phyloP scores from a whole-genome alignment of 164 flowering plant genomes.

The Stephania cephalantha region DNA sequence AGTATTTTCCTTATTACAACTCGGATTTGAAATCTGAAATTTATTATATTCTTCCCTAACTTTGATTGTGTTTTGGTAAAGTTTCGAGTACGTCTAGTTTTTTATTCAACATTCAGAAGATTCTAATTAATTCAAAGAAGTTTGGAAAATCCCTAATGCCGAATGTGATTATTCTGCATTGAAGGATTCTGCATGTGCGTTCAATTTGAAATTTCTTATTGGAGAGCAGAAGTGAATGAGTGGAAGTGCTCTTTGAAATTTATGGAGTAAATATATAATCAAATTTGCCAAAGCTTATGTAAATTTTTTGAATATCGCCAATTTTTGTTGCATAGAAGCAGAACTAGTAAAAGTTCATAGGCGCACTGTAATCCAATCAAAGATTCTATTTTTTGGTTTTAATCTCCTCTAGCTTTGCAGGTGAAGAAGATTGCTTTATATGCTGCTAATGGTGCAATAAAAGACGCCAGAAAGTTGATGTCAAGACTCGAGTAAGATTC shows the following conservation, averaged over 20 bases:
- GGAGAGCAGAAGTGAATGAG: too few species aligned
- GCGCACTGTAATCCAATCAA: neutral
- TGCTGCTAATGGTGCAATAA: conserved; percentile 35
- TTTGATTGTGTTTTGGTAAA: too few species aligned
- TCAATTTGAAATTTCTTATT: too few species aligned
- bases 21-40: too few species aligned
- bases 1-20: too few species aligned
- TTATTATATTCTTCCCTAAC: too few species aligned
- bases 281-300: neutral
- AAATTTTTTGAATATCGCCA: neutral
- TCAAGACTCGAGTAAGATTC: conserved; percentile 19
- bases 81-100: too few species aligned
- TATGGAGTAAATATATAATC: neutral
- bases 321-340: neutral
- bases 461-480: conserved; percentile 21
- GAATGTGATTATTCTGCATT: too few species aligned
- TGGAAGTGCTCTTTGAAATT: neutral
- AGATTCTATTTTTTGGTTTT: neutral
- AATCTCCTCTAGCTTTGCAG: conserved; percentile 18
- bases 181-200: too few species aligned
- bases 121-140: too few species aligned
- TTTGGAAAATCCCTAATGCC: too few species aligned
- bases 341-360: neutral
- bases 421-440: conserved; percentile 41
- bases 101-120: too few species aligned